phyloP scores from a whole-genome alignment of 371 early-diverging fungal species.

The Mortierella sp. region DNA sequence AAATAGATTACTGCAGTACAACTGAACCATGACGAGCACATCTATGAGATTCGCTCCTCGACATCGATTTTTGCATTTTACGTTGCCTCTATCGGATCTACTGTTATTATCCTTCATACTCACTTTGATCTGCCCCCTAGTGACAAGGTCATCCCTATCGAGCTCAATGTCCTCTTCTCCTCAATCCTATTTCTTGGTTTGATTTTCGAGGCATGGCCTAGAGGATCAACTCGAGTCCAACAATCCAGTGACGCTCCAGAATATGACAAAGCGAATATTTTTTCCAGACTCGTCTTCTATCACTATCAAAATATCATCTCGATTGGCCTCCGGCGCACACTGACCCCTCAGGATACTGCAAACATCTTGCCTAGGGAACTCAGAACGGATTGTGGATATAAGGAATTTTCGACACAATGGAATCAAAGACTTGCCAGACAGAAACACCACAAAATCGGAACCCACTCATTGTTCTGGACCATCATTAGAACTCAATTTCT shows the following conservation, averaged over 20 bases:
- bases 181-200: constrained; percentile 12
- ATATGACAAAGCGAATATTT: constrained; percentile 37
- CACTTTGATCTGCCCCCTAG: constrained; percentile 3
- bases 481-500: constrained; percentile 15
- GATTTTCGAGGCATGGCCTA: constrained; percentile 31
- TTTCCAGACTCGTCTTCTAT: constrained; percentile 19
- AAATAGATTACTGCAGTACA: constrained; percentile 7
- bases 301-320: constrained; percentile 19
- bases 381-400: constrained; percentile 16
- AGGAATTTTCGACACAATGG: constrained; percentile 16
- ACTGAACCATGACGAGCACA: constrained; percentile 20
- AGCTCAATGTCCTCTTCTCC: background rate
- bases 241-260: constrained; percentile 8
- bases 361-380: constrained; percentile 10
- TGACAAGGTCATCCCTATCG: background rate
- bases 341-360: constrained; percentile 16
- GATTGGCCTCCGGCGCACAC: constrained; percentile 13
- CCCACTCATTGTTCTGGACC: constrained; percentile 31
- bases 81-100: constrained; percentile 11
- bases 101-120: constrained; percentile 13
- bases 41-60: constrained; percentile 30
- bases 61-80: constrained; percentile 24
- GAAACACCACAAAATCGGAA: background rate
- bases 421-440: background rate
- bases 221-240: constrained; percentile 32